Conservation (phyloP, 164 flowering plant genomes). For the Nelumbo lutea region DNA sequence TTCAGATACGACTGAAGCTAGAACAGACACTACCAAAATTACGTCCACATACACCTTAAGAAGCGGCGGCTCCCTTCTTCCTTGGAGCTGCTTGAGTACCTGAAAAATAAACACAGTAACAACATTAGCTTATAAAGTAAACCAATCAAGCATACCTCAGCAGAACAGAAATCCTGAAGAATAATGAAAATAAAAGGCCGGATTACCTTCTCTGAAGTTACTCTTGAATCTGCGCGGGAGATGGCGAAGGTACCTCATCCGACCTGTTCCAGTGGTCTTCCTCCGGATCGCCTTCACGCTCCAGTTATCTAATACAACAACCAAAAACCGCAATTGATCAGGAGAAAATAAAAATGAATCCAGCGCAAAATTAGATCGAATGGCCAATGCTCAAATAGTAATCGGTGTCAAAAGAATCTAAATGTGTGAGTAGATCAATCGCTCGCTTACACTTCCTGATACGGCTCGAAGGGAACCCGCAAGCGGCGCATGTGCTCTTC, state of each 20-base stretch:
- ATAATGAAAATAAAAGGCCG: background rate
- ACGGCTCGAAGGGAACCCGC: slow-evolving; percentile 76
- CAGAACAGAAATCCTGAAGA: background rate
- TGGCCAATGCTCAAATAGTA: background rate
- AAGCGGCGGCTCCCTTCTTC: slow-evolving; percentile 37
- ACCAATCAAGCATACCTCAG: no score
- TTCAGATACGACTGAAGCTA: background rate
- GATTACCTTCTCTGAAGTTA: slow-evolving; percentile 31
- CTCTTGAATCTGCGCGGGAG: slow-evolving; percentile 35
- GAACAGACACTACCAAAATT: slow-evolving; percentile 8
- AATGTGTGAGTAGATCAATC: background rate
- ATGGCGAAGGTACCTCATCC: slow-evolving; percentile 33
- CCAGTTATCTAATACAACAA: slow-evolving; percentile 28
- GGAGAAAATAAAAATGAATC: background rate
- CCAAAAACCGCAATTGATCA: background rate
- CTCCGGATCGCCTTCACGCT: slow-evolving; percentile 32
- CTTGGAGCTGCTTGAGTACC: slow-evolving; percentile 59
- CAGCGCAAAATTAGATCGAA: background rate
- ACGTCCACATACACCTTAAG: slow-evolving; percentile 8
- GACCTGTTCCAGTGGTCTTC: slow-evolving; percentile 35
- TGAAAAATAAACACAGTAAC: slow-evolving; percentile 8
- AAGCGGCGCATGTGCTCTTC: slow-evolving; percentile 90
- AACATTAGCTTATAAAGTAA: background rate
- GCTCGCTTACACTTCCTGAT: slow-evolving; percentile 53
- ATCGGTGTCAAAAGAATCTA: background rate